These are phyloP conservation scores for Panaeolus papilionaceus DNA, from an alignment of 768 basidiomycete genomes.

Conservation along the genomic window DNA sequence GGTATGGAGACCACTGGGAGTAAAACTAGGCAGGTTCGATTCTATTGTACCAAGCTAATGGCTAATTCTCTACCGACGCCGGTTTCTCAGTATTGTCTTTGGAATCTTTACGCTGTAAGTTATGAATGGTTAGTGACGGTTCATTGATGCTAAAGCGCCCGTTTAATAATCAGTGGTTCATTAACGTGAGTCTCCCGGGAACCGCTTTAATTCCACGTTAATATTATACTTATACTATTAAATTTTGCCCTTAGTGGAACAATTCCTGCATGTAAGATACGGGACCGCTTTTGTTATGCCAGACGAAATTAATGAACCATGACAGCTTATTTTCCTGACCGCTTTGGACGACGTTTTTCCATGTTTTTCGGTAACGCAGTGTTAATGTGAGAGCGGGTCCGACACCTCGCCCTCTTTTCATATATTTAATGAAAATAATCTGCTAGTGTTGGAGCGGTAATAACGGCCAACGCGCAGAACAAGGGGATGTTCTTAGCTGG, in stretches of 20 bases:
- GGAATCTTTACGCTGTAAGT: constrained; percentile 57
- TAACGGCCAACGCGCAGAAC: constrained; percentile 54
- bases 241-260: constrained; percentile 38
- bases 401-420: constrained; percentile 12
- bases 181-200: constrained; percentile 37
- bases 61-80: constrained; percentile 8
- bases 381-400: constrained; percentile 43
- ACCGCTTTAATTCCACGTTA: background rate
- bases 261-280: constrained; percentile 48
- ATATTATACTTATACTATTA: background rate
- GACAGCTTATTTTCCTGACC: constrained; percentile 53
- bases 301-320: constrained; percentile 10
- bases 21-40: constrained; percentile 44
- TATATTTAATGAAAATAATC: constrained; percentile 12
- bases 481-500: constrained; percentile 54
- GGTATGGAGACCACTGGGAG: constrained; percentile 46
- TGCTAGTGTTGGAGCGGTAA: constrained; percentile 48
- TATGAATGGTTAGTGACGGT: constrained; percentile 2
- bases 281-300: constrained; percentile 7
- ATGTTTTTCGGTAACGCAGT: constrained; percentile 56
- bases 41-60: constrained; percentile 1
- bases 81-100: constrained; percentile 49
- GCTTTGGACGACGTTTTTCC: constrained; percentile 53
- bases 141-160: constrained; percentile 8
- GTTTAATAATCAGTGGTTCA: constrained; percentile 38